Percentiles rank a stretch among this genome's conserved stretches.
These are phyloP conservation scores for Chaetomium tenue DNA, from an alignment of 495 filamentous ascomycete species.

Conservation along the genomic window DNA sequence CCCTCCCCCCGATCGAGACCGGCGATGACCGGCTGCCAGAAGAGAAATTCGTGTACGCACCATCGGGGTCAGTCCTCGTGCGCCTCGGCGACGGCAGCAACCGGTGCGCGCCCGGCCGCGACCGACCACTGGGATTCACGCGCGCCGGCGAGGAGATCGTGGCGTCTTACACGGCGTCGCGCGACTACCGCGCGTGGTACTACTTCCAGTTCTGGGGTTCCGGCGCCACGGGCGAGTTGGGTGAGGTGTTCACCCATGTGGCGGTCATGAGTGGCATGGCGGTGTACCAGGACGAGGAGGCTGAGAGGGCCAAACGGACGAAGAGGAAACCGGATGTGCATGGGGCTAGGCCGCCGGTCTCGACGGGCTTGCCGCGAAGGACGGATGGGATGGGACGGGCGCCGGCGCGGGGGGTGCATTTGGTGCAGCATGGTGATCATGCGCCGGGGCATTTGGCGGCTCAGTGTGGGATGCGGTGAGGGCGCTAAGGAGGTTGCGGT, in stretches of 20 bases:
- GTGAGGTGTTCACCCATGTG: conserved; percentile 9
- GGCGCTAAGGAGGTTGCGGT: no score
- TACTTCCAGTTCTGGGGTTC: conserved; percentile 25
- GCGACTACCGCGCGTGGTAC: conserved; percentile 4
- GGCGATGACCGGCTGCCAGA: conserved; percentile 18
- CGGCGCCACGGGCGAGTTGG: conserved; percentile 16
- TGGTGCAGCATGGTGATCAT: background rate
- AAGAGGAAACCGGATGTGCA: background rate
- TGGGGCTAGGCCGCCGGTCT: background rate
- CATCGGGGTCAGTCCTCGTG: conserved; percentile 11
- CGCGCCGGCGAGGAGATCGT: conserved; percentile 18
- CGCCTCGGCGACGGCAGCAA: conserved; percentile 1
- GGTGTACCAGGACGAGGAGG: conserved; percentile 20
- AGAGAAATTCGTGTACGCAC: background rate
- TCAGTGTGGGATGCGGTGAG: conserved; percentile 1
- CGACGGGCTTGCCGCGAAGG: background rate
- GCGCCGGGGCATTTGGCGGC: conserved; percentile 6
- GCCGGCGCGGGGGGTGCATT: background rate
- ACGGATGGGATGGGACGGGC: background rate
- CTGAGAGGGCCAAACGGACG: background rate
- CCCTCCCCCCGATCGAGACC: background rate
- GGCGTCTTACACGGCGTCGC: conserved; percentile 5
- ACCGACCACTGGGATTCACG: conserved; percentile 13
- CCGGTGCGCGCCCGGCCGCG: background rate
- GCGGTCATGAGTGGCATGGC: conserved; percentile 9